Percentiles rank a stretch among this genome's conserved stretches.
These are phyloP conservation scores for Suillus americanus DNA, from an alignment of 768 basidiomycete species.

Conservation along the genomic window DNA sequence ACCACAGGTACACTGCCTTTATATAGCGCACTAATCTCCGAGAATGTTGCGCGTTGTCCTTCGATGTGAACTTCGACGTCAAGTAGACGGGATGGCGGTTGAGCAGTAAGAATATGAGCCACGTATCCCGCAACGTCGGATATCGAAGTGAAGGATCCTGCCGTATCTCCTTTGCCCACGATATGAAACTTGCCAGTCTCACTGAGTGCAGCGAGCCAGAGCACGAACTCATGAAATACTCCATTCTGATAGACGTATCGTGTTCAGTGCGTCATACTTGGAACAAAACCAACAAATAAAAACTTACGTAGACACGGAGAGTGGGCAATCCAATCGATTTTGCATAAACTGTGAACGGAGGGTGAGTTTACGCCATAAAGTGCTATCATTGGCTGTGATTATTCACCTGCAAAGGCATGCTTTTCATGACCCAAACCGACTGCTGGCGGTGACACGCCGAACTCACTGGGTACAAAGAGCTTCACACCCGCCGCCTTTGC, in stretches of 20 bases:
- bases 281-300: constrained; percentile 15
- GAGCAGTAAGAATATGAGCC: constrained; percentile 22
- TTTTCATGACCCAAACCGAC: not conserved
- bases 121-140: constrained; percentile 29
- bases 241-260: constrained; percentile 19
- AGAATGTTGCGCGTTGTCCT: constrained; percentile 18
- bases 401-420: constrained; percentile 3
- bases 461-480: constrained; percentile 32
- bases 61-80: constrained; percentile 23
- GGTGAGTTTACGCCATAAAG: not conserved
- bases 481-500: constrained; percentile 26
- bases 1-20: not conserved
- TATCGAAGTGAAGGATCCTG: constrained; percentile 21
- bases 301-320: constrained; percentile 1
- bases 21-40: constrained; percentile 16
- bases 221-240: constrained; percentile 16
- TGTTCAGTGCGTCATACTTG: not conserved
- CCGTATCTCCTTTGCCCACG: constrained; percentile 25
- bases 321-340: constrained; percentile 21
- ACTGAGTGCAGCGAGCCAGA: constrained; percentile 14
- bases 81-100: constrained; percentile 12
- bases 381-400: not conserved
- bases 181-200: constrained; percentile 20
- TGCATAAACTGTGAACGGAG: constrained; percentile 14
- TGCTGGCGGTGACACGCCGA: constrained; percentile 17